A percentile compares a stretch with the other conserved stretches of the same genome.
These are phyloP conservation scores for Phytomonas sp. DNA, from an alignment of 208 protist genomes.

Conservation along the genomic window DNA sequence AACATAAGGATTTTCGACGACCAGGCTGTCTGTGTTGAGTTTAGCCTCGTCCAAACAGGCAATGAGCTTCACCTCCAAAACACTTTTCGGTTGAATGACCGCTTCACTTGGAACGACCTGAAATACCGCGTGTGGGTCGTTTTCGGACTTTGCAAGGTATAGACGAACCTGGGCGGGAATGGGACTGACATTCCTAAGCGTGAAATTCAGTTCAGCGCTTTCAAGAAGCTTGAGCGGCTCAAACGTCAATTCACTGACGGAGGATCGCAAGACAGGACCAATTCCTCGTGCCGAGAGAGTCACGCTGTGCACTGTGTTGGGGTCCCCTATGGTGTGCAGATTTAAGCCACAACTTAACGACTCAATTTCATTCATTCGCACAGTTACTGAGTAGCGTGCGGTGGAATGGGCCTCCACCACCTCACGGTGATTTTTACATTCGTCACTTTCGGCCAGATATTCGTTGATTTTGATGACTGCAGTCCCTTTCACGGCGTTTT, in stretches of 20 bases:
- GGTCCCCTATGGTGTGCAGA: slow-evolving; percentile 69
- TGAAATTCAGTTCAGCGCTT: slow-evolving; percentile 25
- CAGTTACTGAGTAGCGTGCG: neutral
- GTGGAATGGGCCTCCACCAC: neutral
- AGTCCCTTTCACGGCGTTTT: slow-evolving; percentile 17
- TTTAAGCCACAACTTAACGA: slow-evolving; percentile 68
- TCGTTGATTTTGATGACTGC: neutral
- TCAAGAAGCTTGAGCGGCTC: slow-evolving; percentile 62
- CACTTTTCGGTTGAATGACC: slow-evolving; percentile 57
- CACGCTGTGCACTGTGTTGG: slow-evolving; percentile 23
- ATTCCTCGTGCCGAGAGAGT: slow-evolving; percentile 60
- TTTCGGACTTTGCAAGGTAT: slow-evolving; percentile 1
- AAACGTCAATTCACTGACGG: slow-evolving; percentile 51
- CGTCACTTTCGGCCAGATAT: neutral
- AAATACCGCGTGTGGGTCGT: slow-evolving; percentile 19
- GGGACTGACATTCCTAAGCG: slow-evolving; percentile 77
- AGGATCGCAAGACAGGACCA: slow-evolving; percentile 68
- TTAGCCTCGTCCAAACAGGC: slow-evolving; percentile 87
- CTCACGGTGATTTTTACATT: neutral
- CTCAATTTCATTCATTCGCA: slow-evolving; percentile 31
- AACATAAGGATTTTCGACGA: slow-evolving; percentile 46
- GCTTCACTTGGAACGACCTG: slow-evolving; percentile 31
- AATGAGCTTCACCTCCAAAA: slow-evolving; percentile 36
- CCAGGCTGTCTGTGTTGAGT: slow-evolving; percentile 71
- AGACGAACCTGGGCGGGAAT: slow-evolving; percentile 52